phyloP scores from a whole-genome alignment of 177 flowering plant genomes.

The Vitis hybrid region DNA sequence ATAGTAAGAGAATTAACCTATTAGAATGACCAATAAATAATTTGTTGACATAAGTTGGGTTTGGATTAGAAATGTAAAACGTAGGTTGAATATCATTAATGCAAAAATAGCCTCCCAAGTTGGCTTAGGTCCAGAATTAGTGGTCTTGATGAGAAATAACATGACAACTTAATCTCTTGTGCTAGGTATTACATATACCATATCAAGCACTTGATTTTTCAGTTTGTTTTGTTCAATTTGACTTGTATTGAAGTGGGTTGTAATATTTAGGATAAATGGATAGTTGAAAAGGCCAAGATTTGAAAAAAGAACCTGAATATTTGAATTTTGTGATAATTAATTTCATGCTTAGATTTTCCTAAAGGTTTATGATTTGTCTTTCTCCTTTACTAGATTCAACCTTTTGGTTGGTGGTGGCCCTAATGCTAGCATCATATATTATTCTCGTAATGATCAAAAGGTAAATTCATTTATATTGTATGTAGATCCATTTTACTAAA shows the following conservation, averaged over 20 bases:
- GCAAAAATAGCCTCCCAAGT: slow-evolving; percentile 53
- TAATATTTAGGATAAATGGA: too few species aligned
- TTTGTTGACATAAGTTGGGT: slow-evolving; percentile 42
- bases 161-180: neutral
- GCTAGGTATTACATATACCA: neutral
- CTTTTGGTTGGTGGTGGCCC: slow-evolving; percentile 97
- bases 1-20: slow-evolving; percentile 30
- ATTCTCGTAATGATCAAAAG: slow-evolving; percentile 86
- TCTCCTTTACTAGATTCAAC: slow-evolving; percentile 59
- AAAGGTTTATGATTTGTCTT: slow-evolving; percentile 6
- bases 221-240: neutral
- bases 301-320: neutral
- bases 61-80: slow-evolving; percentile 51
- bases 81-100: slow-evolving; percentile 43
- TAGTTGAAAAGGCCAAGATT: too few species aligned
- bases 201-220: neutral
- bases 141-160: slow-evolving; percentile 48
- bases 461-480: slow-evolving; percentile 37
- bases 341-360: neutral
- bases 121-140: slow-evolving; percentile 77
- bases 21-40: slow-evolving; percentile 45
- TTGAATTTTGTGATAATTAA: neutral
- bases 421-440: slow-evolving; percentile 91
- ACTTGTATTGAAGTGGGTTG: neutral
- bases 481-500: neutral